Conservation (phyloP, 306 rosid genomes). For the Castanea sativa region DNA sequence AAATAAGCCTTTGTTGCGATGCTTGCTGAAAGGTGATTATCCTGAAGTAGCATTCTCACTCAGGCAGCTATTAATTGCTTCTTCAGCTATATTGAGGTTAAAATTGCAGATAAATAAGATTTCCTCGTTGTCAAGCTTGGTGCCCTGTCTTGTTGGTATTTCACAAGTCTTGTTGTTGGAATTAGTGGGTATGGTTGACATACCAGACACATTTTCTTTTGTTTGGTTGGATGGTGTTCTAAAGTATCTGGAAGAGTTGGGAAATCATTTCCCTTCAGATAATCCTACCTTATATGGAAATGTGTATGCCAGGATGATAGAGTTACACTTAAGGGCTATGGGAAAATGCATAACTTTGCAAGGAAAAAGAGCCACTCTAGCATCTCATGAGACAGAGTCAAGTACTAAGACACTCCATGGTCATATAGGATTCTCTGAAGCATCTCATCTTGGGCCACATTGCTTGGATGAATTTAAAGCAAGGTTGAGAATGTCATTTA, state of each 20-base stretch:
- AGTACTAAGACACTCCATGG: constrained; percentile 51
- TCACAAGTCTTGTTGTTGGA: constrained; percentile 59
- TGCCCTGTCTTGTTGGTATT: constrained; percentile 48
- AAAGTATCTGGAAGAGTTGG: constrained; percentile 71
- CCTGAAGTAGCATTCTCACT: constrained; percentile 62
- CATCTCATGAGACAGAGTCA: constrained; percentile 68
- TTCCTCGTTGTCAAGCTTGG: constrained; percentile 43
- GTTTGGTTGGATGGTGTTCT: constrained; percentile 79
- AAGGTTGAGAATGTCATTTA: constrained; percentile 66
- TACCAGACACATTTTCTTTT: constrained; percentile 59
- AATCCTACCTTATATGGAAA: constrained; percentile 58
- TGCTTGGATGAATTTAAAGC: constrained; percentile 66
- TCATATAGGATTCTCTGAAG: constrained; percentile 40
- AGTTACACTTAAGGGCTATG: constrained; percentile 61
- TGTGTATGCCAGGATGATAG: constrained; percentile 56
- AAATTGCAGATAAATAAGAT: constrained; percentile 45
- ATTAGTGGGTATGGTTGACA: constrained; percentile 54
- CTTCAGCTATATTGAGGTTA: constrained; percentile 62
- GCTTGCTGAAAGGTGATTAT: constrained; percentile 62
- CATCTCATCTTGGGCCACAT: constrained; percentile 41
- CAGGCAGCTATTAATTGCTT: constrained; percentile 69
- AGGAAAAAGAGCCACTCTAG: constrained; percentile 71
- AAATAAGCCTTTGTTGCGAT: constrained; percentile 52
- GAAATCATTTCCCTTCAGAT: constrained; percentile 53
- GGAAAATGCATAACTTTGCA: constrained; percentile 78